Evolutionary conservation across 2,329 filamentous ascomycete genomes (phyloP), one percentile per base, ranked within the genome.

Genomic region (Alternaria sp.): DNA sequence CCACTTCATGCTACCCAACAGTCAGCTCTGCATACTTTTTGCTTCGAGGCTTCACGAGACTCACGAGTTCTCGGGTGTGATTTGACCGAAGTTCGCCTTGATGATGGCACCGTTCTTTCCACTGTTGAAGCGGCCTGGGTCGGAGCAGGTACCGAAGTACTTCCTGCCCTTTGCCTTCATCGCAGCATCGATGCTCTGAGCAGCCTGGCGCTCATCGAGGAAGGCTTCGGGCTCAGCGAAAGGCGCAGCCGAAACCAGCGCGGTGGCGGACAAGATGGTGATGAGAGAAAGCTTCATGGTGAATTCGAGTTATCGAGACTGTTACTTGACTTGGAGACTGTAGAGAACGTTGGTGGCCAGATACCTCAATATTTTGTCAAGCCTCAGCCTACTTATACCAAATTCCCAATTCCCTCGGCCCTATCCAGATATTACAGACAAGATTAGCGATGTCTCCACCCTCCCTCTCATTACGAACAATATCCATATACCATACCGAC

Each of bases 101-200:
- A 91, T 87, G 70, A 90, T 84, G 57, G 82, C 84, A 18, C 83
- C 82, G 60, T 84, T 87, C 68, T 82, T 81, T 58, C 81, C 83
- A 14, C 80, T 73, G 55, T 76, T 82, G 16, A 91, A 82, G 10
- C 82, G 84, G 63, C 78, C 79, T 67, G 86, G 82, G 71, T 91
- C 89, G 2, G 85, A 81, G 68, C 80, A 82, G 16, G 84, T 85
- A 67, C 89, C 90, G 57, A 85, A 89, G 80, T 91, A 92, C 67
- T 85, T 82, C 80, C 89, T 91, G 65, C 89, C 89, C 74, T 87
- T 86, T 56, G 84, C 83, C 71, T 86, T 84, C 78, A 90, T 86
- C 25, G 85, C 81, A 55, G 77, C 76, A 74, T 89, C 80, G 67
- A 90, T 82, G 79, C 85, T 88, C 62, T 77, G 66, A 4, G 74